phyloP scores from a whole-genome alignment of 164 flowering plant genomes.

The Taxillus chinensis region DNA sequence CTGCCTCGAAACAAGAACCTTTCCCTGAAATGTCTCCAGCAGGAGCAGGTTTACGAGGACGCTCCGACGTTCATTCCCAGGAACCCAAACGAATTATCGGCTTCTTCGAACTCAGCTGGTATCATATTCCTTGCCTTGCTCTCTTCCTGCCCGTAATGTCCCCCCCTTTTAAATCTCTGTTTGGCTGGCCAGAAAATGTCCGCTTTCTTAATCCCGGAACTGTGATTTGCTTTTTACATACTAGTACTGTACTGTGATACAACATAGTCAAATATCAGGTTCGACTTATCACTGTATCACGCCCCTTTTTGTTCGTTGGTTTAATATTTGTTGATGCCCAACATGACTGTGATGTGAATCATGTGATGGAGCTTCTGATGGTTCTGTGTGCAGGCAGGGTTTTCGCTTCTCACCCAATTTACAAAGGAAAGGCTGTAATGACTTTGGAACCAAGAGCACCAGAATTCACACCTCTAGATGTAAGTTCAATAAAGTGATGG shows the following conservation, averaged over 20 bases:
- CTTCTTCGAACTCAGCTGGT: conserved; percentile 11
- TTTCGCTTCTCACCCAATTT: conserved; percentile 71
- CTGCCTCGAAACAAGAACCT: conserved; percentile 9
- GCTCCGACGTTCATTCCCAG: conserved; percentile 10
- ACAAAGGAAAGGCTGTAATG: conserved; percentile 91
- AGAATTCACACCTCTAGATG: conserved; percentile 69
- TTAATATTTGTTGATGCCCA: too few species aligned
- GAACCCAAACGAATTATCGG: conserved; percentile 12
- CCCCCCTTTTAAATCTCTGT: too few species aligned
- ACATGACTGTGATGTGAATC: too few species aligned
- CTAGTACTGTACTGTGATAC: neutral
- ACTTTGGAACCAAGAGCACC: conserved; percentile 70
- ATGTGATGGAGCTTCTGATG: too few species aligned
- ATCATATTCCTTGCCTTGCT: neutral
- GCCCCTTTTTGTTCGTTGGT: too few species aligned
- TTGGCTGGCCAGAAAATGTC: too few species aligned
- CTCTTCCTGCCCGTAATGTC: neutral
- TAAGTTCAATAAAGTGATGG: conserved; percentile 18
- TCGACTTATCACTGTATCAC: neutral
- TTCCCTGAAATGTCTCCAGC: conserved; percentile 27
- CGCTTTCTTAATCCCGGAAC: too few species aligned
- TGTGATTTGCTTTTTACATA: too few species aligned
- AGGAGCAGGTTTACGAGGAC: conserved; percentile 35
- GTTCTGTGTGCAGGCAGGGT: conserved; percentile 19
- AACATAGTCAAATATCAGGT: neutral